Evolutionary conservation across 257 asterid species (phyloP).

Genomic region (Ehretia macrophylla): DNA sequence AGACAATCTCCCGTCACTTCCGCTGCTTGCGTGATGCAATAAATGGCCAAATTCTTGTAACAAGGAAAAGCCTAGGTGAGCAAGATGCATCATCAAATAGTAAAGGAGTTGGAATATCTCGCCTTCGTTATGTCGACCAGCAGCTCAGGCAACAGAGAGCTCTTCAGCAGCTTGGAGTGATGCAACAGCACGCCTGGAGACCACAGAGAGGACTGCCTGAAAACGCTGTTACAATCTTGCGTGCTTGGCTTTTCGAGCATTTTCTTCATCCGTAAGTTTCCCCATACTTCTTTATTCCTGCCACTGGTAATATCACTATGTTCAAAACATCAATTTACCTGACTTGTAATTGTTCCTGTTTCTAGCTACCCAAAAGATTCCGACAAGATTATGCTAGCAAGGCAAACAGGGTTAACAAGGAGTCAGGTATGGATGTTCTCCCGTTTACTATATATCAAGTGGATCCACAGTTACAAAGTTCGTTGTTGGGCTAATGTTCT

Average conservation of each 20-base stretch:
- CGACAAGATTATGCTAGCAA: slow-evolving; percentile 83
- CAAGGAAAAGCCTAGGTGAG: slow-evolving; percentile 65
- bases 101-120: slow-evolving; percentile 62
- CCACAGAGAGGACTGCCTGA: slow-evolving; percentile 93
- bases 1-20: slow-evolving; percentile 85
- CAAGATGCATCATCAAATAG: slow-evolving; percentile 49
- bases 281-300: not conserved
- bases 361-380: slow-evolving; percentile 86
- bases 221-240: slow-evolving; percentile 62
- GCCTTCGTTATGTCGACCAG: slow-evolving; percentile 72
- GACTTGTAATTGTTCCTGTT: not conserved
- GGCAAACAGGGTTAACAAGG: slow-evolving; percentile 87
- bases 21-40: slow-evolving; percentile 78
- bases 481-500: too few species aligned
- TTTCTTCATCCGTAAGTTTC: slow-evolving; percentile 78
- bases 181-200: slow-evolving; percentile 91
- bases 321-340: not conserved
- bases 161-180: slow-evolving; percentile 80
- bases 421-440: slow-evolving; percentile 54
- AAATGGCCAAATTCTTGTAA: slow-evolving; percentile 49
- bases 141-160: slow-evolving; percentile 75
- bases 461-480: too few species aligned
- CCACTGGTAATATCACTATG: not conserved
- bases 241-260: slow-evolving; percentile 98
- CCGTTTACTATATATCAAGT: not conserved